Evolutionary conservation across 352 stramenopile genomes (phyloP), one percentile per base, ranked within the genome.

Genomic region (Thalassiosira pacifica): DNA sequence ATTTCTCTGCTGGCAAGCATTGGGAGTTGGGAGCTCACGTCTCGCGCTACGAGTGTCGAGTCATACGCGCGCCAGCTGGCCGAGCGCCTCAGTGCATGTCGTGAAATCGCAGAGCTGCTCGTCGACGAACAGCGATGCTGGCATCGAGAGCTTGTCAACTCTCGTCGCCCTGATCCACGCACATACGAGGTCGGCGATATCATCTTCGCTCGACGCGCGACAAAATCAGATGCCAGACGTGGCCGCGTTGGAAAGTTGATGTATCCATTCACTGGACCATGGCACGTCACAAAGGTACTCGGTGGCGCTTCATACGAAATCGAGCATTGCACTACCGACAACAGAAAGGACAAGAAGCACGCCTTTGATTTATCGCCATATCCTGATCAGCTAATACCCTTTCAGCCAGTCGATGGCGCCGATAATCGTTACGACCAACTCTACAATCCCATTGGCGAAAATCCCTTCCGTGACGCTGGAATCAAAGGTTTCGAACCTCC

Each of bases 361-460:
- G n/a, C 74, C 2, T 24, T 63, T 27, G 19, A 75, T n/a, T 40
- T 75, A 8, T 74, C 60, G 0, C 61, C 61, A 42, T 82, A 60
- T 27, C 74, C 48, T 5, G 18, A 52, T 6, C 22, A 82, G 61
- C 45, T 82, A 18, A 5, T 82, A 18, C 65, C 48, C 18, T 82
- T 82, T 42, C 26, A 74, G 11, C 63, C 74, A 2, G 1, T 82
- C 0, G 74, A 82, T 22, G 27, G 13, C 1, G 27, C 74, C 1
- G 74, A 82, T n/a, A 75, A 32, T 60, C 45, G 31, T 10, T 82
- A 75, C 32, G 34, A 48, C 16, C 74, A 82, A 29, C 16, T 74
- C 1, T 29, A 74, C 29, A 74, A 76, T 26, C 63, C 63, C 0
- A 82, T 82, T 13, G 3, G 68, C n/a, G n/a, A n/a, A n/a, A n/a